Evolutionary conservation across 495 filamentous ascomycete genomes (phyloP).

Genomic region (Xylaria castorea): DNA sequence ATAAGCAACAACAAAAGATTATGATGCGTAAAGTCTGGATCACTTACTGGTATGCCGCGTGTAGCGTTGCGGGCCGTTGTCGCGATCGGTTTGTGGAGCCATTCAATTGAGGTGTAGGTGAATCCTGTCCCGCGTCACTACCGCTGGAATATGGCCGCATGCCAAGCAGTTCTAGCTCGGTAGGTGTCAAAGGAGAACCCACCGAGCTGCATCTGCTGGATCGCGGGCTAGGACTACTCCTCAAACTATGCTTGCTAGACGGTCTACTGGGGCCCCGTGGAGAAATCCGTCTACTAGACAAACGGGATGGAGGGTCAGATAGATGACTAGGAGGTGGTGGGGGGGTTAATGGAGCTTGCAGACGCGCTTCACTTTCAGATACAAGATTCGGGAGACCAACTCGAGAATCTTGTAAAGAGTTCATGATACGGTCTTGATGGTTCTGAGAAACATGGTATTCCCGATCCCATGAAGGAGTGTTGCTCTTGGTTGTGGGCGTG

Average conservation of each 20-base stretch:
- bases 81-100: slow-evolving; percentile 34
- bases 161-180: slow-evolving; percentile 36
- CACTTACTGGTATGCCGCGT: slow-evolving; percentile 52
- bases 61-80: slow-evolving; percentile 44
- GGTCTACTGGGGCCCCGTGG: background rate
- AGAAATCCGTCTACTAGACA: slow-evolving; percentile 3
- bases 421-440: background rate
- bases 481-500: slow-evolving; percentile 24
- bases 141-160: slow-evolving; percentile 25
- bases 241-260: slow-evolving; percentile 13
- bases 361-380: background rate
- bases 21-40: background rate
- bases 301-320: background rate
- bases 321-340: background rate
- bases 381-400: background rate
- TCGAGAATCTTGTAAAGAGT: background rate
- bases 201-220: slow-evolving; percentile 30
- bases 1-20: slow-evolving; percentile 22
- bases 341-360: background rate
- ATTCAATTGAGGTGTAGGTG: slow-evolving; percentile 35
- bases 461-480: slow-evolving; percentile 5
- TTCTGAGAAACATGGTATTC: background rate
- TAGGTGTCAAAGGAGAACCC: slow-evolving; percentile 33
- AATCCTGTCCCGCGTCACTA: slow-evolving; percentile 29
- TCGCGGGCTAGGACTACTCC: slow-evolving; percentile 24